Evolutionary conservation across 352 stramenopile genomes (phyloP).

Genomic region (Phytophthora vignae): DNA sequence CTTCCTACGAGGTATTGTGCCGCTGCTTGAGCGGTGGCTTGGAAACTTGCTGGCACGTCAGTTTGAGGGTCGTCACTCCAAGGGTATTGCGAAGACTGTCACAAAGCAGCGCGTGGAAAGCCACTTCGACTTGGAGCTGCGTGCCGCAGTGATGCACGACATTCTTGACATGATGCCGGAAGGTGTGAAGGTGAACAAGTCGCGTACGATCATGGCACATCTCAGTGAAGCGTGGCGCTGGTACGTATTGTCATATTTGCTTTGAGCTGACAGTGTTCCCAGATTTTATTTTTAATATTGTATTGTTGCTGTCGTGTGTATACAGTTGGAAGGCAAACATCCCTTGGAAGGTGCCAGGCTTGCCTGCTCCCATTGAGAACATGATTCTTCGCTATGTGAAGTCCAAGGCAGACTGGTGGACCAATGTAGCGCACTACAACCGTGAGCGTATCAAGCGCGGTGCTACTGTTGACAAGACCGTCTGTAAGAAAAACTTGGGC

Average conservation of each 20-base stretch:
- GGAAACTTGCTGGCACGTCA: slow-evolving; percentile 99
- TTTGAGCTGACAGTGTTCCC: not conserved
- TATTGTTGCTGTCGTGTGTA: slow-evolving; percentile 16
- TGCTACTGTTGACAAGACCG: slow-evolving; percentile 99
- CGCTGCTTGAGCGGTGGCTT: slow-evolving; percentile 98
- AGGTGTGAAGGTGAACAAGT: slow-evolving; percentile 99
- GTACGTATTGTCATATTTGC: slow-evolving; percentile 26
- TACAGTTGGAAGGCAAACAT: slow-evolving; percentile 98
- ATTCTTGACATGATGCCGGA: slow-evolving; percentile 99
- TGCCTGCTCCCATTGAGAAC: slow-evolving; percentile 99
- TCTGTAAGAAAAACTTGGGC: slow-evolving; percentile 99
- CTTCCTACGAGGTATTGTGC: slow-evolving; percentile 99
- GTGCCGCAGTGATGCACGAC: slow-evolving; percentile 99
- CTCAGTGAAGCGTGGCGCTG: slow-evolving; percentile 98
- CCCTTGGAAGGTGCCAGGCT: slow-evolving; percentile 99
- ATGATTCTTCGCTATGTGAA: slow-evolving; percentile 99
- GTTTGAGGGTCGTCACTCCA: slow-evolving; percentile 99
- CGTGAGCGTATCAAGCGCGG: slow-evolving; percentile 99
- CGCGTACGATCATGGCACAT: slow-evolving; percentile 98
- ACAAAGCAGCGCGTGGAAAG: slow-evolving; percentile 99
- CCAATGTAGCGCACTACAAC: slow-evolving; percentile 99
- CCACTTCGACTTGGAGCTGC: slow-evolving; percentile 99
- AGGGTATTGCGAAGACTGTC: slow-evolving; percentile 99
- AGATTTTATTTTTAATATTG: slow-evolving; percentile 12
- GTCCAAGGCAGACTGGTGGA: slow-evolving; percentile 98